phyloP scores from a whole-genome alignment of 2,329 filamentous ascomycete species.

The Venturia nashicola region DNA sequence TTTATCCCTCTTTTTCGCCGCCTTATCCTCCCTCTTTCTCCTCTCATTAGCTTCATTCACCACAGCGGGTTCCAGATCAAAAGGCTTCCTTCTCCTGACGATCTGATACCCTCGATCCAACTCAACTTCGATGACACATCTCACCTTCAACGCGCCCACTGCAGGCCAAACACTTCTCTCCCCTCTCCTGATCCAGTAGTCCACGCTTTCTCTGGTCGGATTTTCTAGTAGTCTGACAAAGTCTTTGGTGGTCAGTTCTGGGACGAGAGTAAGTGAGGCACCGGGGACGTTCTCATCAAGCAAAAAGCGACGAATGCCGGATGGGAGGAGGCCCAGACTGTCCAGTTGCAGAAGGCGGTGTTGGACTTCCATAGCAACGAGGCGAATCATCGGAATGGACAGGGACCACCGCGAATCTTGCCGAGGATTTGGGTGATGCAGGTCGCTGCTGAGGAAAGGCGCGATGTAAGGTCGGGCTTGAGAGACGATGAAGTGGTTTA shows the following conservation, averaged over 20 bases:
- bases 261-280: slow-evolving; percentile 68
- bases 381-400: slow-evolving; percentile 33
- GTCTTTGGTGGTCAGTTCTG: slow-evolving; percentile 60
- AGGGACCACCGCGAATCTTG: slow-evolving; percentile 46
- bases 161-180: slow-evolving; percentile 88
- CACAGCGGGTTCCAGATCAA: slow-evolving; percentile 15
- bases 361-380: slow-evolving; percentile 64
- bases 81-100: slow-evolving; percentile 45
- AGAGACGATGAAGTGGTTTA: slow-evolving; percentile 90
- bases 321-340: slow-evolving; percentile 59
- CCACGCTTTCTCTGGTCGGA: slow-evolving; percentile 56
- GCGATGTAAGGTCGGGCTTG: slow-evolving; percentile 84
- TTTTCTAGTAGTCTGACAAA: slow-evolving; percentile 72
- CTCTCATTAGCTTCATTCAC: neutral
- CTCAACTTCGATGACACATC: slow-evolving; percentile 78
- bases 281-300: slow-evolving; percentile 75
- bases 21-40: slow-evolving; percentile 9
- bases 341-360: slow-evolving; percentile 75
- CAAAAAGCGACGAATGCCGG: slow-evolving; percentile 59
- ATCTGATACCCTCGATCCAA: slow-evolving; percentile 76
- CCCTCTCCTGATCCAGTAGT: slow-evolving; percentile 76
- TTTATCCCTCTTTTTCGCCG: slow-evolving; percentile 8
- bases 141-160: slow-evolving; percentile 65
- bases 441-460: slow-evolving; percentile 70
- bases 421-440: slow-evolving; percentile 58